Percentiles rank a stretch among this genome's conserved stretches.
These are phyloP conservation scores for Diatrype stigma DNA, from an alignment of 2,329 filamentous ascomycete species.

Conservation along the genomic window DNA sequence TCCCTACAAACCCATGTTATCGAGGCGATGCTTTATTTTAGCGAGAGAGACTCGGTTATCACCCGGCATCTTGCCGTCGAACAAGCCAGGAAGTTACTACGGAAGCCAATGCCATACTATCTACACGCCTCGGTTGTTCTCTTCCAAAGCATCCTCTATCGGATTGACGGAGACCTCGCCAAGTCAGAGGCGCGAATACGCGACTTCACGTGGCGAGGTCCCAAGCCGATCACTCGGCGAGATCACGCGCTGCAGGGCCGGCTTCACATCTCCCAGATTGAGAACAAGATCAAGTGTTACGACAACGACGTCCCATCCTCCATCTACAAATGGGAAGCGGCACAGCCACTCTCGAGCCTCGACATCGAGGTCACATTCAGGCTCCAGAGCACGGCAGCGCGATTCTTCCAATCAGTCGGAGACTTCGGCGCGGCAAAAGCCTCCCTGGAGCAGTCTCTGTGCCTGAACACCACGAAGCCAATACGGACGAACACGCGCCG, in stretches of 20 bases:
- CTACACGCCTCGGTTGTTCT: conserved; percentile 26
- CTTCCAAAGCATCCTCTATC: conserved; percentile 28
- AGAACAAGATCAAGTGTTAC: conserved; percentile 30
- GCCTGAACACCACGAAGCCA: conserved; percentile 19
- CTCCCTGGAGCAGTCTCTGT: conserved; percentile 28
- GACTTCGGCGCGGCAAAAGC: conserved; percentile 25
- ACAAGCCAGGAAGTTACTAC: conserved; percentile 18
- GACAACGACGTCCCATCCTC: conserved; percentile 23
- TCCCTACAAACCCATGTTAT: conserved; percentile 16
- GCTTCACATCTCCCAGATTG: conserved; percentile 30
- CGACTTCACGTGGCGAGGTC: conserved; percentile 17
- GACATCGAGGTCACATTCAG: conserved; percentile 30
- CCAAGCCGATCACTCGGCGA: conserved; percentile 12
- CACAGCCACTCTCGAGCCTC: conserved; percentile 24
- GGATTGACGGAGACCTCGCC: conserved; percentile 21
- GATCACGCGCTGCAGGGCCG: conserved; percentile 28
- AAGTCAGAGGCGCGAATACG: conserved; percentile 21
- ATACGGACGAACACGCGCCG: conserved; percentile 22
- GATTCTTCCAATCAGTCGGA: conserved; percentile 30
- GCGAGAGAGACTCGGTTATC: conserved; percentile 25
- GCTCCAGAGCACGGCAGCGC: conserved; percentile 28
- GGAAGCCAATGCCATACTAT: conserved; percentile 27
- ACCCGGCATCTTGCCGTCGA: conserved; percentile 22
- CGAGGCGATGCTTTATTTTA: conserved; percentile 27
- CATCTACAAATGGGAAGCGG: conserved; percentile 28